A percentile compares a stretch with the other conserved stretches of the same genome.
Conservation (phyloP, 2,329 filamentous ascomycete species). For the Verticillium nonalfalfae region DNA sequence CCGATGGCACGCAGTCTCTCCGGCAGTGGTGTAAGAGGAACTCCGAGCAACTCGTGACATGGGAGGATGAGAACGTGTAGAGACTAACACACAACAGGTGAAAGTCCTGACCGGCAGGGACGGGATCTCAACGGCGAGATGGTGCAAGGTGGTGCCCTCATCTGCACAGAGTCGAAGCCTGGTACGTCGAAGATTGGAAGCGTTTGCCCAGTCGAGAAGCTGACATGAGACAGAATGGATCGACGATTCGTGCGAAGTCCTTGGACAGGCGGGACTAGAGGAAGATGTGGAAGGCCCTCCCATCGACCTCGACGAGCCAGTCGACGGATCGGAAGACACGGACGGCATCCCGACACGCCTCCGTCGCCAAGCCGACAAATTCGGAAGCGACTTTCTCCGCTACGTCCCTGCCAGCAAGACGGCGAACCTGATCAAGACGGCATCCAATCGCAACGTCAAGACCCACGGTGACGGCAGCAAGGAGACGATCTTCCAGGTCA, state of each 20-base stretch:
- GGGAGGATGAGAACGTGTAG: background rate
- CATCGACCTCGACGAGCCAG: background rate
- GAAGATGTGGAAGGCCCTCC: background rate
- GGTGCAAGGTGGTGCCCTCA: background rate
- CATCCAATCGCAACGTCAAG: background rate
- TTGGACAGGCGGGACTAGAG: background rate
- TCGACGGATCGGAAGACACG: background rate
- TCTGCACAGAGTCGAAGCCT: background rate
- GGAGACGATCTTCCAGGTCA: background rate
- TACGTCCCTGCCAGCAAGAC: background rate
- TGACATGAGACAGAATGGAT: background rate
- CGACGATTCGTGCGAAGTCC: background rate
- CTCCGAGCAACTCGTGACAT: background rate
- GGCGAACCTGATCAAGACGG: background rate
- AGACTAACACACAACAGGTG: background rate
- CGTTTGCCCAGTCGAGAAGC: background rate
- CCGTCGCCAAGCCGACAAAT: background rate
- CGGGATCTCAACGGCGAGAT: background rate
- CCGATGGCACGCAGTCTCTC: background rate
- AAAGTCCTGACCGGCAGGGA: background rate
- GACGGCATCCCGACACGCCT: background rate
- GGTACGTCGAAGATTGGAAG: background rate
- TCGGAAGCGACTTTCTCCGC: background rate
- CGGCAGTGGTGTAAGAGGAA: background rate
- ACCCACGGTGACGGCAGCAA: background rate